Percentiles rank a stretch among this genome's conserved stretches.
Evolutionary conservation across 345 rosid species (phyloP).

Genomic region (Brassica juncea): DNA sequence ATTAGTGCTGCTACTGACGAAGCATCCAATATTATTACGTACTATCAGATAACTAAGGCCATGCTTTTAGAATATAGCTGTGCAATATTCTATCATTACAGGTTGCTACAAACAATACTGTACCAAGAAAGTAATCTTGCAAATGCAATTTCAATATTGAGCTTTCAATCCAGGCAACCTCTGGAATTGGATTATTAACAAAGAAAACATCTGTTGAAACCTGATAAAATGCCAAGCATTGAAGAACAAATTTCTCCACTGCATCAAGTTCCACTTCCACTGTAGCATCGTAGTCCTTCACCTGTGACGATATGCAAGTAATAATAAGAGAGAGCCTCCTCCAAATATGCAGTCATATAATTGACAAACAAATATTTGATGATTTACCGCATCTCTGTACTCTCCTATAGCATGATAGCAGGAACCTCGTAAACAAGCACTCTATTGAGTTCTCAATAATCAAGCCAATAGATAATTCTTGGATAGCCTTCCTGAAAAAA

Average conservation of each 20-base stretch:
- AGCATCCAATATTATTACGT: not conserved
- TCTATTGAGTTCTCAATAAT: constrained; percentile 80
- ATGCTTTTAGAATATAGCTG: constrained; percentile 8
- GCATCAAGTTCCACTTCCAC: constrained; percentile 89
- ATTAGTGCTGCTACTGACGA: not conserved
- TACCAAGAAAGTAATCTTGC: constrained; percentile 7
- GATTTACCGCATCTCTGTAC: constrained; percentile 73
- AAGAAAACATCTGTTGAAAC: constrained; percentile 41
- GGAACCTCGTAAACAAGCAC: constrained; percentile 82
- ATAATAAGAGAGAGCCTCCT: constrained; percentile 21
- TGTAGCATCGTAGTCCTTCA: constrained; percentile 92
- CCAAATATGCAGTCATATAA: not conserved
- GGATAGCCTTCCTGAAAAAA: constrained; percentile 80
- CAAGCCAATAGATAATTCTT: constrained; percentile 75
- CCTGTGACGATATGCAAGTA: constrained; percentile 48
- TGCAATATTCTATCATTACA: not conserved
- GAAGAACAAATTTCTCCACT: constrained; percentile 94
- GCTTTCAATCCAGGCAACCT: constrained; percentile 2
- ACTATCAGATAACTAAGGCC: not conserved
- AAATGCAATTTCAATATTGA: not conserved
- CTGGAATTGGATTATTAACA: not conserved
- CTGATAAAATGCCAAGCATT: constrained; percentile 97
- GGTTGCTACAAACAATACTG: constrained; percentile 1
- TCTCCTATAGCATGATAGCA: constrained; percentile 96
- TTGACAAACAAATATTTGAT: not conserved